phyloP scores from a whole-genome alignment of 1,284 basidiomycete species.

The Inonotus obliquus region DNA sequence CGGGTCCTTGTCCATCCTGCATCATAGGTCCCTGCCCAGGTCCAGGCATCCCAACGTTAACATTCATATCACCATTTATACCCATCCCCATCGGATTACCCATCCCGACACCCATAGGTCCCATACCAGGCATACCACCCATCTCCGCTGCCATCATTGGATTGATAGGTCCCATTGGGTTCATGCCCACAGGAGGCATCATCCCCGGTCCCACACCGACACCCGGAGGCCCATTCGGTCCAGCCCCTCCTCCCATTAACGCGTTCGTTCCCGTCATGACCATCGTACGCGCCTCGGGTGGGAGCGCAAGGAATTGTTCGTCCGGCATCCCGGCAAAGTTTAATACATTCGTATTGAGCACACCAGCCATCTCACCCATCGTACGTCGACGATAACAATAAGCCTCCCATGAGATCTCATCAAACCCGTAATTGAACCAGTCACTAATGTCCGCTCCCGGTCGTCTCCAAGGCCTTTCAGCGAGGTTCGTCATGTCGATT shows the following conservation, averaged over 20 bases:
- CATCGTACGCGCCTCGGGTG: slow-evolving; percentile 76
- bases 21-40: slow-evolving; percentile 20
- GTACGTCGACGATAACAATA: slow-evolving; percentile 86
- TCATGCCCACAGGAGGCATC: slow-evolving; percentile 45
- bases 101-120: slow-evolving; percentile 34
- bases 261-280: slow-evolving; percentile 72
- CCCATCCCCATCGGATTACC: slow-evolving; percentile 42
- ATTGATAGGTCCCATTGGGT: slow-evolving; percentile 38
- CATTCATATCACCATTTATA: slow-evolving; percentile 50
- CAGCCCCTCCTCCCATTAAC: slow-evolving; percentile 47
- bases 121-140: slow-evolving; percentile 37
- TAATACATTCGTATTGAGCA: slow-evolving; percentile 72
- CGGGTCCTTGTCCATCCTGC: slow-evolving; percentile 22
- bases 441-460: slow-evolving; percentile 93
- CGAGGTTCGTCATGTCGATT: slow-evolving; percentile 77
- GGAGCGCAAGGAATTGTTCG: slow-evolving; percentile 69
- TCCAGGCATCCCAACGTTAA: slow-evolving; percentile 45
- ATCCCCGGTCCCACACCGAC: slow-evolving; percentile 36
- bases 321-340: slow-evolving; percentile 79
- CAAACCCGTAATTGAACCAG: slow-evolving; percentile 99
- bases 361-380: slow-evolving; percentile 72
- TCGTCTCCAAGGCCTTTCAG: slow-evolving; percentile 89
- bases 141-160: slow-evolving; percentile 35
- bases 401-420: slow-evolving; percentile 92
- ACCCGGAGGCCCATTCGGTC: slow-evolving; percentile 40